Evolutionary conservation across 768 basidiomycete species (phyloP).

Genomic region (Amanita phalloides): DNA sequence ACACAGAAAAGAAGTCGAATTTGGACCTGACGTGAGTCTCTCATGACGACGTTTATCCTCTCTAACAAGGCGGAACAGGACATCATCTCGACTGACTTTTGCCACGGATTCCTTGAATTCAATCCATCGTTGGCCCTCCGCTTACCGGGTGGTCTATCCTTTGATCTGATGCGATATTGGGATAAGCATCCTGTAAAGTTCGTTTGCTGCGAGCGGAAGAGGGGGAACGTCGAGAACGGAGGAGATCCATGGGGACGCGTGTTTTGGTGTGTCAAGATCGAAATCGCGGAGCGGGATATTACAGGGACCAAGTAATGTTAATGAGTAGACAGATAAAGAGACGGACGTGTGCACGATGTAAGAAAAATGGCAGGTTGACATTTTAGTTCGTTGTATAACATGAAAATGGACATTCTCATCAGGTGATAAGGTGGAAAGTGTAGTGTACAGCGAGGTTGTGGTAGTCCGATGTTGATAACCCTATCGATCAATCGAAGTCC

Average conservation of each 20-base stretch:
- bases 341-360: not conserved
- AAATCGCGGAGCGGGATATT: conserved; percentile 13
- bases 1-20: conserved; percentile 44
- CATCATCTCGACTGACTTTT: conserved; percentile 72
- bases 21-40: conserved; percentile 50
- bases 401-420: not conserved
- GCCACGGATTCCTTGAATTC: conserved; percentile 78
- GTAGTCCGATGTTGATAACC: not conserved
- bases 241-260: conserved; percentile 33
- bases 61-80: conserved; percentile 29
- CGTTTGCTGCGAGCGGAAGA: conserved; percentile 57
- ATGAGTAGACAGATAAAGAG: not conserved
- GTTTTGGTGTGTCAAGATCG: conserved; percentile 50
- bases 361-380: not conserved
- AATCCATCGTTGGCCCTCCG: conserved; percentile 51
- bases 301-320: not conserved
- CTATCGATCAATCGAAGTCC: not conserved
- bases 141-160: conserved; percentile 73
- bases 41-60: conserved; percentile 8
- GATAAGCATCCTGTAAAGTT: conserved; percentile 88
- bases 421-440: not conserved
- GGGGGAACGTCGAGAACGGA: conserved; percentile 7
- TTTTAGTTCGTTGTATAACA: not conserved
- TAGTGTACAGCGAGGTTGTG: not conserved
- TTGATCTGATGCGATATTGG: conserved; percentile 86